These are phyloP conservation scores for Arabis hirsuta DNA, from an alignment of 345 rosid species.

Conservation along the genomic window DNA sequence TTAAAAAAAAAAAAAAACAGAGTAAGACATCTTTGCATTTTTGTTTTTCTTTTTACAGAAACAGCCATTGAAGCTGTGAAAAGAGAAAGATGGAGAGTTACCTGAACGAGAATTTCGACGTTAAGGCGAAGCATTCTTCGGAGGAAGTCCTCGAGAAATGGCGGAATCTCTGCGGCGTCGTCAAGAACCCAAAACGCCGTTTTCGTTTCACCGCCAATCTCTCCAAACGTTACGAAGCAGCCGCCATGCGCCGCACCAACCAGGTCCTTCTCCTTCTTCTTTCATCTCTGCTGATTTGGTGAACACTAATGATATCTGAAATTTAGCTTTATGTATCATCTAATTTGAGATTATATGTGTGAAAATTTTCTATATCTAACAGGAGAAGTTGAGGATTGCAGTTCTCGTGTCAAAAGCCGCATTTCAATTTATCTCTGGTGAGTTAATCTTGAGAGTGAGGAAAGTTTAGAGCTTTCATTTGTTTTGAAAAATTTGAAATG, in stretches of 20 bases:
- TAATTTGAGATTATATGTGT: too few relatives aligned
- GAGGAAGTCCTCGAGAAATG: constrained; percentile 70
- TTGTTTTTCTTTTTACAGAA: not conserved
- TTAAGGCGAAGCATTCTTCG: constrained; percentile 67
- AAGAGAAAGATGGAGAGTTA: constrained; percentile 59
- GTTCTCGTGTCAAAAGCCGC: constrained; percentile 94
- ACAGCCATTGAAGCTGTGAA: constrained; percentile 16
- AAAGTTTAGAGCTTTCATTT: not conserved
- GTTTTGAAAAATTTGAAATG: not conserved
- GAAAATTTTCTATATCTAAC: not conserved
- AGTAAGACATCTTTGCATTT: not conserved
- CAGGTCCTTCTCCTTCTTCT: constrained; percentile 47
- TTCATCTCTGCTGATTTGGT: not conserved
- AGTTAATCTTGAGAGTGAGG: constrained; percentile 6
- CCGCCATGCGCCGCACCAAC: constrained; percentile 83
- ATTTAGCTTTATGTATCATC: too few relatives aligned
- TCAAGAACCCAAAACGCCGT: constrained; percentile 86
- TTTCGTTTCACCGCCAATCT: constrained; percentile 89
- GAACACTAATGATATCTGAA: too few relatives aligned
- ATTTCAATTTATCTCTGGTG: constrained; percentile 76
- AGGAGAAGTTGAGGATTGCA: constrained; percentile 88
- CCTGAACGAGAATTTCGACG: constrained; percentile 63
- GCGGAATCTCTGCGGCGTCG: constrained; percentile 71
- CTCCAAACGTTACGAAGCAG: constrained; percentile 83
- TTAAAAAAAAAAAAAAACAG: not conserved